Evolutionary conservation across 2,329 filamentous ascomycete species (phyloP).

Genomic region (Botryotinia globosa): DNA sequence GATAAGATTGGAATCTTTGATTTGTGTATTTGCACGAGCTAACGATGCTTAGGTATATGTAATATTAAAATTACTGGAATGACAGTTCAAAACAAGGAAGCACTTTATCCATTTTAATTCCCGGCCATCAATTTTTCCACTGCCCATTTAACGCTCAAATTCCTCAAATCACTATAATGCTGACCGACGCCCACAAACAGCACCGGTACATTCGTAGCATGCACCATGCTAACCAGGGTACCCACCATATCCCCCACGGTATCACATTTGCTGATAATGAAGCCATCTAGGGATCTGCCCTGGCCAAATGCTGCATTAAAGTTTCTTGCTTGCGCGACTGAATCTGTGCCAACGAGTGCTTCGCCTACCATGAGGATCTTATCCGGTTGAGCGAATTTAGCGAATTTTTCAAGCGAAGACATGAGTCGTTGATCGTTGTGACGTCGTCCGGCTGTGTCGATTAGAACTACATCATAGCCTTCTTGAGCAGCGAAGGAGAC

Average conservation of each 20-base stretch:
- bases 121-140: constrained; percentile 59
- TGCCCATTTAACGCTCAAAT: constrained; percentile 68
- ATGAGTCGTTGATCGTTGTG: constrained; percentile 96
- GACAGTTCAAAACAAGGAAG: too few species aligned
- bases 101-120: constrained; percentile 28
- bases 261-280: constrained; percentile 98
- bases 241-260: constrained; percentile 94
- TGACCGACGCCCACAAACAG: constrained; percentile 81
- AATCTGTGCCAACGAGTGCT: constrained; percentile 91
- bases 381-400: constrained; percentile 90
- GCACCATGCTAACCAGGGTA: constrained; percentile 93
- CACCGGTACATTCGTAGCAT: constrained; percentile 94
- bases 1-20: not conserved
- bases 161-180: constrained; percentile 66
- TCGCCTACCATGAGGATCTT: constrained; percentile 97
- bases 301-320: constrained; percentile 92
- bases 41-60: not conserved
- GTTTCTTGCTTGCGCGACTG: constrained; percentile 91
- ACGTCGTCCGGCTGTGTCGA: constrained; percentile 90
- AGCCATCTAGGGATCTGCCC: constrained; percentile 80
- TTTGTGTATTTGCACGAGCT: not conserved
- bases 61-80: not conserved
- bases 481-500: constrained; percentile 74
- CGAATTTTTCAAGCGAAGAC: constrained; percentile 96
- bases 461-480: constrained; percentile 88